Percentiles rank a stretch among this genome's conserved stretches.
These are phyloP conservation scores for Flaveria bidentis DNA, from an alignment of 129 eudicot species.

Conservation along the genomic window DNA sequence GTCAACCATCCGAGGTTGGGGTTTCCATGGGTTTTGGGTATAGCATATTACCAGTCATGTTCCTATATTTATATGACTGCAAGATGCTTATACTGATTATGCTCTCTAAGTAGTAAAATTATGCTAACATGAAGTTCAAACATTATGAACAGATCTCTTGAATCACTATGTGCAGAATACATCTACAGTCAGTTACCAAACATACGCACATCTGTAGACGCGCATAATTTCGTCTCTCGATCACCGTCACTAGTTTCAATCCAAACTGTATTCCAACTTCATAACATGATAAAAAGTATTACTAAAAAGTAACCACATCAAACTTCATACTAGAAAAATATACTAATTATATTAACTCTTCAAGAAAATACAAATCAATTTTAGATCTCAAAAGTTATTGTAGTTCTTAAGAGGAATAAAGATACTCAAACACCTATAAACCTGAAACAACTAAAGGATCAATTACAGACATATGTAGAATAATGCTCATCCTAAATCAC, in stretches of 20 bases:
- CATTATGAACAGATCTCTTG: neutral
- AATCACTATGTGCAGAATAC: neutral
- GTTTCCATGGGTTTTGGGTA: neutral
- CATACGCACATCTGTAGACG: neutral
- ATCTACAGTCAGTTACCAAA: neutral
- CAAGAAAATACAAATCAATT: conserved; percentile 7
- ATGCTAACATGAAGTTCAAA: too few species aligned
- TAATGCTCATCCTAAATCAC: neutral
- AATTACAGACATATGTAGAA: neutral
- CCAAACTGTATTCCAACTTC: conserved; percentile 6
- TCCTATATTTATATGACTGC: neutral
- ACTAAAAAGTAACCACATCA: neutral
- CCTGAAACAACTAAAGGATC: conserved; percentile 16
- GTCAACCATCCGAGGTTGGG: neutral
- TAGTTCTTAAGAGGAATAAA: neutral
- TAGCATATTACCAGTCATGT: neutral
- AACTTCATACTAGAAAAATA: conserved; percentile 7
- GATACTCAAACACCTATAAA: neutral
- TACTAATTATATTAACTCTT: neutral
- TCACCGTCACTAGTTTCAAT: neutral
- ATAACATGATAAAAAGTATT: neutral
- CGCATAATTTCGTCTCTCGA: neutral
- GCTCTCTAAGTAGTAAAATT: neutral
- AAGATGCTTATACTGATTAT: neutral
- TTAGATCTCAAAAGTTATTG: conserved; percentile 3